Base-by-base conservation (phyloP, 2,329 filamentous ascomycete genomes). In the Aspergillus hortae region DNA sequence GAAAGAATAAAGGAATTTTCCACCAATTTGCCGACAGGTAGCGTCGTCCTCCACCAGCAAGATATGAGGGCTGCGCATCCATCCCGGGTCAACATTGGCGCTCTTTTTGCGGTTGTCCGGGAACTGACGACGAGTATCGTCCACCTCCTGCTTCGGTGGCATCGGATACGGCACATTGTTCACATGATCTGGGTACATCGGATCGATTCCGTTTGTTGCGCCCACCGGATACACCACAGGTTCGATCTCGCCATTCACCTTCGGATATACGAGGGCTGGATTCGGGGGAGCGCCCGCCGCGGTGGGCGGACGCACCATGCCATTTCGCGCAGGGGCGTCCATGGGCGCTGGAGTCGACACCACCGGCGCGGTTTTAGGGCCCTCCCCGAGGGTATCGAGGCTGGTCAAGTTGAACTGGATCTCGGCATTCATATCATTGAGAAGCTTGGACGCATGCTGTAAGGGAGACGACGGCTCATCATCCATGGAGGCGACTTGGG, bases 181-280 rank as follows among this genome's bases (percentile, higher is more conserved):
- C 66, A 96, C 90, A 66, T 96, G 91, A 62, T 96, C 92, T 61
- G 89, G 88, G 67, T 92, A 92, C 80, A 95, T 94, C 1, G 92
- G 92, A 66, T 96, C 92, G 59, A 96, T 96, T 48, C 92, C 92
- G 59, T 95, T 89, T 0, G 87, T 94, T 58, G 91, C 85, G 15
- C 92, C 92, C 14, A 95, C 90, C 0, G 92, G 92, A 67, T 96
- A 97, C 9, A 96, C 91, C 49, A 95, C 82, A 57, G 80, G 81
- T 55, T 88, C 85, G 42, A 87, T 69, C 50, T 88, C 85, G 12
- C 77, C 76, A 36, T 79, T 69, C 54, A 77, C 72, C 53, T 79
- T 76, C 21, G 71, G 61, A 59, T 73, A 80, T 4, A 77, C 77
- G 65, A 83, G 74, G 2, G 77, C 71, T 3, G 76, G 75, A 36